These are phyloP conservation scores for Myriangium duriaei DNA, from an alignment of 2,329 filamentous ascomycete genomes.

Conservation along the genomic window DNA sequence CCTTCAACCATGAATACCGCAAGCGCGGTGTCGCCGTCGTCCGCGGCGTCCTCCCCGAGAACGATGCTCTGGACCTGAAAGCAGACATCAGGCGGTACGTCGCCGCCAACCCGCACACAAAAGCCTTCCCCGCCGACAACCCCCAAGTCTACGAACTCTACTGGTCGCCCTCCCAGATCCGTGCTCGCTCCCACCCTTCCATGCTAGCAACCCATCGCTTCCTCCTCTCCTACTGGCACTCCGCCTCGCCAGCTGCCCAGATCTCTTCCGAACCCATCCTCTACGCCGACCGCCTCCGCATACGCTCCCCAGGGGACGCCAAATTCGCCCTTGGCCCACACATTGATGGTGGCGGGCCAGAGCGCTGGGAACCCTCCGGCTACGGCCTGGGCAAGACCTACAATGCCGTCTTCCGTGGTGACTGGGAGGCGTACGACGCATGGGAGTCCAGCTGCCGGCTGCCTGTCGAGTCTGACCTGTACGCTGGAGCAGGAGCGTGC, in stretches of 20 bases:
- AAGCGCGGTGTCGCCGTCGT: slow-evolving; percentile 43
- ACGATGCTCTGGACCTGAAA: slow-evolving; percentile 34
- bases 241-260: slow-evolving; percentile 28
- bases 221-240: slow-evolving; percentile 38
- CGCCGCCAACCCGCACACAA: slow-evolving; percentile 32
- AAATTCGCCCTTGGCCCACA: slow-evolving; percentile 45
- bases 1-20: slow-evolving; percentile 45
- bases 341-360: slow-evolving; percentile 38
- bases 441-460: slow-evolving; percentile 66
- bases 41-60: slow-evolving; percentile 31
- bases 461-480: slow-evolving; percentile 57
- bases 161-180: slow-evolving; percentile 36
- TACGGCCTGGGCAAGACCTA: slow-evolving; percentile 56
- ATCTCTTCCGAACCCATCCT: slow-evolving; percentile 36
- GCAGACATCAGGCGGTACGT: slow-evolving; percentile 33
- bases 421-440: slow-evolving; percentile 71
- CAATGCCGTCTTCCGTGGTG: slow-evolving; percentile 55
- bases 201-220: slow-evolving; percentile 35
- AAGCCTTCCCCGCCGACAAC: slow-evolving; percentile 36
- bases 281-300: slow-evolving; percentile 38
- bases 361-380: slow-evolving; percentile 46
- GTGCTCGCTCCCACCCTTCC: slow-evolving; percentile 34
- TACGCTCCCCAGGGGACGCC: slow-evolving; percentile 43
- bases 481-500: slow-evolving; percentile 70
- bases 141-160: slow-evolving; percentile 41